A percentile compares a stretch with the other conserved stretches of the same genome.
Evolutionary conservation across 768 basidiomycete species (phyloP).

Genomic region (Russula brevipes): DNA sequence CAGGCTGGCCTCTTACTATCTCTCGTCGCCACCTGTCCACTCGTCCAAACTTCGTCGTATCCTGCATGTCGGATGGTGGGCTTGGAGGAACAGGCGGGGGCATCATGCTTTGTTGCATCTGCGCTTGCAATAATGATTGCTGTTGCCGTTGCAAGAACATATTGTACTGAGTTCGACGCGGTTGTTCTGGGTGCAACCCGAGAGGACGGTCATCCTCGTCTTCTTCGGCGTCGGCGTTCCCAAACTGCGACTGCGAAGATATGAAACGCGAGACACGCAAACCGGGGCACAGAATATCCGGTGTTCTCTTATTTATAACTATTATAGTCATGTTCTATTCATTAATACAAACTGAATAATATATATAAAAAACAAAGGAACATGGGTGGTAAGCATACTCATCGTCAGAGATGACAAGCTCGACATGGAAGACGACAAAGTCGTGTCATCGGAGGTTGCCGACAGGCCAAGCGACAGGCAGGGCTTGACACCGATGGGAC

Average conservation of each 20-base stretch:
- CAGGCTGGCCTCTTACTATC: conserved; percentile 61
- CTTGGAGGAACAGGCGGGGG: conserved; percentile 40
- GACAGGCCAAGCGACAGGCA: too few species aligned
- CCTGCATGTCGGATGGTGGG: conserved; percentile 57
- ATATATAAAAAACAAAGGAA: too few species aligned
- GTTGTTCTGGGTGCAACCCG: conserved; percentile 73
- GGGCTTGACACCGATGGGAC: too few species aligned
- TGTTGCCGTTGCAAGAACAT: conserved; percentile 49
- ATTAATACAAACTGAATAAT: too few species aligned
- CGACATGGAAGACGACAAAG: too few species aligned
- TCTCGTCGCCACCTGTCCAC: conserved; percentile 82
- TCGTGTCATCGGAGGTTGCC: too few species aligned
- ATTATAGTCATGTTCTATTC: too few species aligned
- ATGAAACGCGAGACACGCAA: conserved; percentile 53
- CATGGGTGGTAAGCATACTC: too few species aligned
- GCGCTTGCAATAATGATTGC: conserved; percentile 47
- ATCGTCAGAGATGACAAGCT: too few species aligned
- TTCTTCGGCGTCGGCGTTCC: conserved; percentile 9
- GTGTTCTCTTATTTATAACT: too few species aligned
- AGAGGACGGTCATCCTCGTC: conserved; percentile 60
- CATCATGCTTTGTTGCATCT: conserved; percentile 66
- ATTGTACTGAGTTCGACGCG: conserved; percentile 57
- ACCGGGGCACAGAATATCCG: conserved; percentile 38
- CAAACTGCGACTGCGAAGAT: conserved; percentile 8
- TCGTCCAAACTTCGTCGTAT: conserved; percentile 58